Base-by-base conservation (phyloP, 2,329 filamentous ascomycete species). In the Dactylonectria macrodidyma region DNA sequence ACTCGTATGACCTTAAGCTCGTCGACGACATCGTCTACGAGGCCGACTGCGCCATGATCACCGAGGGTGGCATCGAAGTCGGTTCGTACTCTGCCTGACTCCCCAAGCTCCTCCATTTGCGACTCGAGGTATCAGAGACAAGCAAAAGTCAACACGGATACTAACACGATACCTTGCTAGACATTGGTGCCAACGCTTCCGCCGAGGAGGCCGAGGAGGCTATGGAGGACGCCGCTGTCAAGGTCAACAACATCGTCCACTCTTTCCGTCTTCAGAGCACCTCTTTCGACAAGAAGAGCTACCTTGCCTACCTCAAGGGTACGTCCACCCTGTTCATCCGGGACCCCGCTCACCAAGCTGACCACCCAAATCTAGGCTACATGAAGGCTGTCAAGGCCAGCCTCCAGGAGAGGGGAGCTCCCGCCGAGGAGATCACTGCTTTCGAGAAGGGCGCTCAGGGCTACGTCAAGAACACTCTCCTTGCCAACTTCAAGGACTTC, bases 181-280 rank as follows among this genome's bases (percentile, higher is more conserved):
- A 96, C 83, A 96, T 89, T 78, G 96, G 96, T 83, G 96, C 95
- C 88, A 99, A 99, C 85, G 93, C 96, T 77, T 98, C 95, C 77
- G 95, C 96, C 70, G 96, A 98, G 87, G 95, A 93, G 81, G 93
- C 87, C 63, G 93, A 91, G 0, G 94, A 95, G 77, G 92, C 82
- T 73, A 76, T 91, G 76, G 95, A 97, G 57, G 94, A 97, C 77
- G 62, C 76, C 55, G 82, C 84, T 66, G 83, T 91, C 84, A 90
- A 90, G 81, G 95, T 98, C 86, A 97, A 97, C 88, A 95, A 99
- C 85, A 91, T 98, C 71, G 89, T 97, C 81, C 87, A 95, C 88
- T 93, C 93, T 78, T 98, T 98, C 92, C 94, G 94, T 81, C 90
- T 97, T 72, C 89, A 92, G 84, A 86, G 87, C 81, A 95, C 92